Conservation (phyloP, 805 yeast species). For the Hanseniaspora singularis region DNA sequence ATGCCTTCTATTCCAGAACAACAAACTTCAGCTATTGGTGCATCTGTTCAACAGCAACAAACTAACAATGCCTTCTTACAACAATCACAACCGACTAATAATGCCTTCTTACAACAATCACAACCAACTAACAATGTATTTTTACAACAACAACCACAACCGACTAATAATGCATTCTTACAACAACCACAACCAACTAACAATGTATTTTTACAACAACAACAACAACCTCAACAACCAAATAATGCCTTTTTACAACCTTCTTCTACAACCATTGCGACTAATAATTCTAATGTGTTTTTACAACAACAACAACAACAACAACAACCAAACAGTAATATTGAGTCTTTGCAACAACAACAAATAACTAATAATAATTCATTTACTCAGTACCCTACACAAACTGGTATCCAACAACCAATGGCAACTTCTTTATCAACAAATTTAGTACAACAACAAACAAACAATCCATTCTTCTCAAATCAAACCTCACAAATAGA, state of each 20-base stretch:
- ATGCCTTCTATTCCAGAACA: constrained; percentile 18
- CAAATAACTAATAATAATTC: too few species aligned
- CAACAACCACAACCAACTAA: constrained; percentile 20
- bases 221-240: constrained; percentile 17
- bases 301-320: constrained; percentile 18
- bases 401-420: constrained; percentile 16
- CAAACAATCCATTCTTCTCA: constrained; percentile 15
- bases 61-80: constrained; percentile 23
- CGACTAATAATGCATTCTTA: constrained; percentile 24
- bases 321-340: constrained; percentile 19
- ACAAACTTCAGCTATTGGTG: not conserved
- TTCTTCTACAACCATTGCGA: too few species aligned
- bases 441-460: constrained; percentile 2
- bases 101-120: constrained; percentile 23
- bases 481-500: constrained; percentile 16
- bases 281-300: too few species aligned
- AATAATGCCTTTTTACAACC: not conserved
- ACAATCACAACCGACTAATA: constrained; percentile 22
- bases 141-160: constrained; percentile 19
- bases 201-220: constrained; percentile 20
- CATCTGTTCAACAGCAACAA: not conserved
- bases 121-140: constrained; percentile 23
- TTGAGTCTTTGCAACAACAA: constrained; percentile 19
- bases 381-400: too few species aligned
- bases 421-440: not conserved